Conservation (phyloP, 2,329 filamentous ascomycete genomes). For the Fusarium sp. region DNA sequence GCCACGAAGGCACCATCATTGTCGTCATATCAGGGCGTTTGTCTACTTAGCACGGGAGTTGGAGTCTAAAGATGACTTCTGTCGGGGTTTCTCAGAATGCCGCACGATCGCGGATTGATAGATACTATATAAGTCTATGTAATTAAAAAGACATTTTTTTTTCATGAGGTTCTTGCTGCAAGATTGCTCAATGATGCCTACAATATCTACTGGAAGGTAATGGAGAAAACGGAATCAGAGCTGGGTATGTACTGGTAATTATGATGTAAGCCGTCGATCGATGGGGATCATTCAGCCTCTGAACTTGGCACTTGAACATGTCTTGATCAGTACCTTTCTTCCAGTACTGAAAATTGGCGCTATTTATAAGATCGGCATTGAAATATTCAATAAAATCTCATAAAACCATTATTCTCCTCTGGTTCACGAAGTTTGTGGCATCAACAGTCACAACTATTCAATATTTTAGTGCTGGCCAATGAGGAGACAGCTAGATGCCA, state of each 20-base stretch:
- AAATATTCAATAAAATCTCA: neutral
- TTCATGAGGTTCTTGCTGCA: neutral
- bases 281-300: neutral
- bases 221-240: neutral
- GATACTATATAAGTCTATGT: conserved; percentile 26
- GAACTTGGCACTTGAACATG: neutral
- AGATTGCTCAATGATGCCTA: neutral
- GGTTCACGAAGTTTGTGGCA: neutral
- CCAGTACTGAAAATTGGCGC: neutral
- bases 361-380: neutral
- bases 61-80: conserved; percentile 30
- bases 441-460: neutral
- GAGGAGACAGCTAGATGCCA: neutral
- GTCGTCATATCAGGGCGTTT: conserved; percentile 38
- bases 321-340: neutral
- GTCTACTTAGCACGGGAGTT: conserved; percentile 42
- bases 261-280: neutral
- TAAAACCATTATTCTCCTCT: neutral
- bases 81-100: conserved; percentile 16
- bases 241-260: neutral
- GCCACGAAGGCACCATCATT: conserved; percentile 30
- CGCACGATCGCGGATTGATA: conserved; percentile 28
- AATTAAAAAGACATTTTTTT: conserved; percentile 24
- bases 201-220: neutral
- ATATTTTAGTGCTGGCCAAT: neutral